Base-by-base conservation (phyloP, 805 yeast genomes). In the Yamadazyma sp. region DNA sequence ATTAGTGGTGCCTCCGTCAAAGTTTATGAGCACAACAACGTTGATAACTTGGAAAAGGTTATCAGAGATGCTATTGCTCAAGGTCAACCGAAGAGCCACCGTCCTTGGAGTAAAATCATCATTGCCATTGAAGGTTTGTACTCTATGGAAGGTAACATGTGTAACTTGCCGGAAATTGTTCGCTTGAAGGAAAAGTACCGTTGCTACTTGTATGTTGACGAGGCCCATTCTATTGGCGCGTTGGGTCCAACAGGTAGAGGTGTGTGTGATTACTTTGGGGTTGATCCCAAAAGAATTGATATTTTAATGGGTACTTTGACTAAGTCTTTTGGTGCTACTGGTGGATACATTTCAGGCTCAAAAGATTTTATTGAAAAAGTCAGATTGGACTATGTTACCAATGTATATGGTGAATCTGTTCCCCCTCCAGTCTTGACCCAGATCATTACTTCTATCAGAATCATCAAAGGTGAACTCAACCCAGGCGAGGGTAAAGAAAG, bases 151-250 rank as follows among this genome's bases (percentile, higher is more conserved):
- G 98, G 98, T 52, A 86, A 90, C 49, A 70, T 87, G 74, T 79
- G 86, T 57, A 81, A 90, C 55, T 71, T 90, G 50, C 96, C 96
- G 4, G 71, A 64, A 42, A 55, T 90, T 30, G 74, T 90, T 18
- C 84, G 75, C 50, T 68, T 90, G 45, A 82, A 84, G 52, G 75
- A 84, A 25, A 86, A 85, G 57, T 93, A 95, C 68, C 88, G 88
- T 53, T 85, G 91, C 56, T 87, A 86, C 55, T 65, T 93, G 36
- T 93, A 85, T 55, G 85, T 95, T 45, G 99, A 93, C 60, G 99
- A 93, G 62, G 99, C 99, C 9, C 99, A 93, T 62, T 91, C 98
- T 4, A 84, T 93, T 54, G 99, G 99, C 53, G 99, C 99, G n/a
- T 75, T 93, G 66, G 99, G 99, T 19, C 93, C 95, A 29, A 65